A percentile compares a stretch with the other conserved stretches of the same genome.
phyloP scores from a whole-genome alignment of 2,329 filamentous ascomycete genomes.

The Diplocarpon rosae region DNA sequence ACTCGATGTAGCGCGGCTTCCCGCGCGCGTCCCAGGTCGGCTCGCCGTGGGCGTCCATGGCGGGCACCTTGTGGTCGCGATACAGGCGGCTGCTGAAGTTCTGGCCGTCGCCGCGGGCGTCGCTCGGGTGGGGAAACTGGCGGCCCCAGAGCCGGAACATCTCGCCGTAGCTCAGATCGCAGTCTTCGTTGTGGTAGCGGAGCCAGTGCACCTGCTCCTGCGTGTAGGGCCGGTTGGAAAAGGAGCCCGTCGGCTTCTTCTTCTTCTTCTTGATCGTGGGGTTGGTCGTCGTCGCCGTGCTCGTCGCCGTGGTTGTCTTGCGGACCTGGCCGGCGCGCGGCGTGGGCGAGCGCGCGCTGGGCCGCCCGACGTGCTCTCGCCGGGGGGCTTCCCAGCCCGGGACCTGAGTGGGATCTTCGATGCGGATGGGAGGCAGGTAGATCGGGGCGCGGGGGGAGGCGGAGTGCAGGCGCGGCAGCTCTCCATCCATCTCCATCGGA shows the following conservation, averaged over 20 bases:
- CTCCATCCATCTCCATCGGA: too few species aligned
- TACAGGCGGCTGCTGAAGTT: constrained; percentile 3
- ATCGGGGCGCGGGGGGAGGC: too few species aligned
- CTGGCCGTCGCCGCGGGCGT: background rate
- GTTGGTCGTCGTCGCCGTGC: too few species aligned
- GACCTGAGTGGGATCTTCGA: too few species aligned
- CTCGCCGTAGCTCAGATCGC: background rate
- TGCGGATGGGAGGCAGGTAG: background rate
- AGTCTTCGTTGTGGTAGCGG: constrained; percentile 4
- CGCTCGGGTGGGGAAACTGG: background rate
- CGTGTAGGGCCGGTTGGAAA: constrained; percentile 4
- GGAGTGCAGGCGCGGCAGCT: too few species aligned
- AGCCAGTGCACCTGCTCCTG: constrained; percentile 7
- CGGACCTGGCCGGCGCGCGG: background rate
- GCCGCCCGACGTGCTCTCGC: too few species aligned
- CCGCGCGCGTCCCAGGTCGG: background rate
- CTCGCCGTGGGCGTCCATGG: background rate
- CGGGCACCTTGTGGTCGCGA: constrained; percentile 1
- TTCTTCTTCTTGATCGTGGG: too few species aligned
- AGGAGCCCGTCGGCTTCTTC: background rate
- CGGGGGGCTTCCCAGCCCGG: too few species aligned
- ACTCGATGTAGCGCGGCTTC: background rate
- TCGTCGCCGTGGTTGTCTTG: too few species aligned
- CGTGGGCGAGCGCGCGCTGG: too few species aligned
- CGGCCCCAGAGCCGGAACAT: background rate